Evolutionary conservation across 805 yeast genomes (phyloP), one percentile per base, ranked within the genome.

Genomic region (Saccharomycopsis oosterbeekiorum): DNA sequence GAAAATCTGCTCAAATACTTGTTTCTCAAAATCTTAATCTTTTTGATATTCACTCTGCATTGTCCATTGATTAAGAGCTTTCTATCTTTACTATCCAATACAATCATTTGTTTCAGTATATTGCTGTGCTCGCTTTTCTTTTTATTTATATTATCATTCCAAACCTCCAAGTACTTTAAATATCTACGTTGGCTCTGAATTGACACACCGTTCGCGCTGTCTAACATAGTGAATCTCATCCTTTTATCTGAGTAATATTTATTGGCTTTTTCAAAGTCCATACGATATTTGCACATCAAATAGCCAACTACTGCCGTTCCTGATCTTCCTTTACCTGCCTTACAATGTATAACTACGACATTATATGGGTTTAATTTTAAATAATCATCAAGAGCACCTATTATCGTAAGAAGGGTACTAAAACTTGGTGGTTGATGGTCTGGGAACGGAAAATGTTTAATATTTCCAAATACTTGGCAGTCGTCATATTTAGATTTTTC

Each of bases 321-420:
- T 0, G 96, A 85, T 34, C 98, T 75, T 0, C 98, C 98, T 71
- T 90, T 91, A 0, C 98, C 98, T 65, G 89, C 88, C 68, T 87
- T 84, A 70, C 98, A 93, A 70, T 93, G 97, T 8, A 93, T 71
- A 0, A 88, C 78, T 0, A 88, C 91, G 1, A 86, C 84, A 60
- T 80, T 77, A 0, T 71, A 62, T 0, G 73, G 66, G 21, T 70
- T 65, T 15, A 53, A 50, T 0, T 64, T 55, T 29, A 87, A 67
- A 64, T 72, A 85, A 0, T 64, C 65, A 51, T 76, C 71, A 8
- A 91, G 79, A 0, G 77, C 78, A 15, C 70, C 68, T 0, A 84
- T 75, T 3, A 80, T 69, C 1, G 68, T 66, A 3, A 80, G 69
- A 10, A 92, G 68, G n/a, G 79, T 66, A 1, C 70, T 62, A 56